phyloP scores from a whole-genome alignment of 106 monocot species.

The Allium cepa region DNA sequence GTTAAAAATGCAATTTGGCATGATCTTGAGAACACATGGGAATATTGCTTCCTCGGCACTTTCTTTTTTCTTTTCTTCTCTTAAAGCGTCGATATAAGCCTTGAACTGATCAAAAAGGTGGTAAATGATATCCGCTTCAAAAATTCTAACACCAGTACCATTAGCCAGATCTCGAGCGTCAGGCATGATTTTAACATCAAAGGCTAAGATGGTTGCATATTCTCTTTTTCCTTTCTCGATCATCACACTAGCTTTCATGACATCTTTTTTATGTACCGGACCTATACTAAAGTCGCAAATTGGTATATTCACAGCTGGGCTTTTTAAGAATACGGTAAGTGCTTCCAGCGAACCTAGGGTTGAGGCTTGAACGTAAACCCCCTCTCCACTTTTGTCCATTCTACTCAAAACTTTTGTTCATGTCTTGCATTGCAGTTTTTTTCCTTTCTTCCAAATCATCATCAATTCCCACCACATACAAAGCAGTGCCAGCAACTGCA shows the following conservation, averaged over 20 bases:
- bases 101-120: constrained; percentile 98
- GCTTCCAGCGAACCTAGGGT: constrained; percentile 98
- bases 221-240: constrained; percentile 60
- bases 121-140: constrained; percentile 97
- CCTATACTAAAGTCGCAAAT: constrained; percentile 87
- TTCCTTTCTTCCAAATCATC: constrained; percentile 73
- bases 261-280: constrained; percentile 96
- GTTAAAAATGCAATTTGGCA: constrained; percentile 90
- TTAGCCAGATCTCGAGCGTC: constrained; percentile 83
- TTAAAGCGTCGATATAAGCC: constrained; percentile 76
- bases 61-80: constrained; percentile 90
- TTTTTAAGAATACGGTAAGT: constrained; percentile 76
- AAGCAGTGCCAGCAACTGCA: constrained; percentile 36
- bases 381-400: constrained; percentile 93
- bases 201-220: constrained; percentile 87
- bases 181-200: constrained; percentile 93
- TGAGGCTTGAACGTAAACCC: constrained; percentile 97
- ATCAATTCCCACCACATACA: constrained; percentile 69
- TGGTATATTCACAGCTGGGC: constrained; percentile 85
- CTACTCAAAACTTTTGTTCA: constrained; percentile 72
- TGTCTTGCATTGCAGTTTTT: constrained; percentile 74
- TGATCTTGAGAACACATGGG: constrained; percentile 89
- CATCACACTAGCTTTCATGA: constrained; percentile 92
- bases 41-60: constrained; percentile 94
- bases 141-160: constrained; percentile 75